phyloP scores from a whole-genome alignment of 1,284 basidiomycete species.

The Ceratobasidium sp. region DNA sequence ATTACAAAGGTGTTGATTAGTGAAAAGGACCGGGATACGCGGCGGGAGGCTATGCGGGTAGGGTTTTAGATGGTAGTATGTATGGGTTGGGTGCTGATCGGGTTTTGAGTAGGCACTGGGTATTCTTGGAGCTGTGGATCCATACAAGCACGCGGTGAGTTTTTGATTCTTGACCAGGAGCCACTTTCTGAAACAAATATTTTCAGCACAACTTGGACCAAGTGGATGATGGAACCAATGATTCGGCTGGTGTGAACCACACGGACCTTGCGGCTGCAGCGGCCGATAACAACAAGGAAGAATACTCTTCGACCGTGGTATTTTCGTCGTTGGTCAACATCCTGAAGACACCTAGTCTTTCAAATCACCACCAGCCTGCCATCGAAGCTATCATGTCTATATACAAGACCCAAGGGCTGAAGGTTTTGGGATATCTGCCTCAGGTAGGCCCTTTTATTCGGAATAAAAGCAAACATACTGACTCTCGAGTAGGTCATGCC shows the following conservation, averaged over 20 bases:
- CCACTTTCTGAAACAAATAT: background rate
- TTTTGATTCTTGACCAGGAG: no score
- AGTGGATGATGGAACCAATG: background rate
- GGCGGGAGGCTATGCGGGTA: conserved; percentile 32
- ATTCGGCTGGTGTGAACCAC: background rate
- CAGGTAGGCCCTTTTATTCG: no score
- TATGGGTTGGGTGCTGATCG: background rate
- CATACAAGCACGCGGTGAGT: conserved; percentile 24
- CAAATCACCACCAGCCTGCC: conserved; percentile 1
- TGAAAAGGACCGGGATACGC: conserved; percentile 21
- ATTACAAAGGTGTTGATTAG: conserved; percentile 24
- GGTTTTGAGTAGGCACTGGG: conserved; percentile 3
- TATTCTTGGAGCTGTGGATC: conserved; percentile 27
- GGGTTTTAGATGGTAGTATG: background rate
- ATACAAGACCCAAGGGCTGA: conserved; percentile 97
- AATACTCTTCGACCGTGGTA: conserved; percentile 31
- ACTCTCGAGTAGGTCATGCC: conserved; percentile 80
- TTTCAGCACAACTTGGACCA: conserved; percentile 23
- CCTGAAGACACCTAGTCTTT: conserved; percentile 16
- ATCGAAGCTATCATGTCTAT: conserved; percentile 95
- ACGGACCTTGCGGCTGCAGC: conserved; percentile 20
- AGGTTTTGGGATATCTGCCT: conserved; percentile 94
- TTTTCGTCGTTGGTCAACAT: conserved; percentile 27
- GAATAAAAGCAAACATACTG: no score
- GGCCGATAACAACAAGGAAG: conserved; percentile 28